Base-by-base conservation (phyloP, 805 yeast species). In the Candida rishiriensis region DNA sequence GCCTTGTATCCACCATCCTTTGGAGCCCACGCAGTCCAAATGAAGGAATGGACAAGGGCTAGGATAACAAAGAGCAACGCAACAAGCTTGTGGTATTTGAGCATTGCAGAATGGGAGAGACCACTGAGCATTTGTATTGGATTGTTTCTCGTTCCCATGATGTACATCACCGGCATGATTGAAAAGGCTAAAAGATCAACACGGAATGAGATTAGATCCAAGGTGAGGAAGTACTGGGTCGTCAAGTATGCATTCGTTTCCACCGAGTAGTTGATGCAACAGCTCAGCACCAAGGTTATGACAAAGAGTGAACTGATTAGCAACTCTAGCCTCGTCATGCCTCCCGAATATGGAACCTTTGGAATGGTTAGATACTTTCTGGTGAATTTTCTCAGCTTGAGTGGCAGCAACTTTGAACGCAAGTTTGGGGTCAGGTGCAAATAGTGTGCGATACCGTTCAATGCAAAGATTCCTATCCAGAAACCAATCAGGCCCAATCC, bases 111-210 rank as follows among this genome's bases (percentile, higher is more conserved):
- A 52, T 76, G 81, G 0, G 79, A 61, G 69, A 85, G 72, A 2
- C 90, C 88, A 1, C 89, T 75, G 5, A 82, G 42, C 57, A 65
- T 67, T 49, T 76, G 73, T 55, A 86, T 68, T 16, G 87, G 78
- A 56, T 84, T 86, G 60, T 86, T 87, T 54, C 93, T 69, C 29
- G 84, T 83, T 5, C 88, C 87, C 61, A 85, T 82, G 44, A 84
- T 63, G 47, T 78, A 74, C 14, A 80, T 59, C 7, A 74, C 58
- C 0, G 93, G 91, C 45, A 81, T 69, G 39, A 79, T 46, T 42
- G 75, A 77, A 33, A 77, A 61, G 2, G 75, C 62, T 60, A 76
- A 63, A 15, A 78, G 43, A 39, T 76, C 83, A 6, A 77, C 64
- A 60, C 87, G 69, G 57, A 78, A 82, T 35, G 77, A 79, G 14